These are phyloP conservation scores for Trypanosoma boissoni DNA, from an alignment of 208 protist genomes.

Conservation along the genomic window DNA sequence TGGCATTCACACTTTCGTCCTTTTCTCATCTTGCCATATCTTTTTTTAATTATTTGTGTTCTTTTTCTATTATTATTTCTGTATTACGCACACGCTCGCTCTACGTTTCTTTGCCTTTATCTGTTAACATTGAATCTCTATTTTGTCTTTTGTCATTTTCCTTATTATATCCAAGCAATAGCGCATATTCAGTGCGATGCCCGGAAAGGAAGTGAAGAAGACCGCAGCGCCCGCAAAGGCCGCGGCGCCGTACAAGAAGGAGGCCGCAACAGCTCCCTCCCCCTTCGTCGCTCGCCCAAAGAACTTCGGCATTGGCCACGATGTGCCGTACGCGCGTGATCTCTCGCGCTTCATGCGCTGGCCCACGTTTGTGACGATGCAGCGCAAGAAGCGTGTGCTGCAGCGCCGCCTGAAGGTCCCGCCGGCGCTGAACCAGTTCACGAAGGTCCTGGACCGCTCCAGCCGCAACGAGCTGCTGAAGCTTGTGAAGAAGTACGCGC, in stretches of 20 bases:
- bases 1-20: too few species aligned
- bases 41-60: neutral
- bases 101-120: slow-evolving; percentile 16
- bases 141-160: slow-evolving; percentile 3
- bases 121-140: slow-evolving; percentile 17
- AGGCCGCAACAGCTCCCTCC: slow-evolving; percentile 42
- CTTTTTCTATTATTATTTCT: slow-evolving; percentile 15
- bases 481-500: slow-evolving; percentile 98
- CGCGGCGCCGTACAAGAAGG: slow-evolving; percentile 71
- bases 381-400: slow-evolving; percentile 97
- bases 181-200: slow-evolving; percentile 30
- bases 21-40: too few species aligned
- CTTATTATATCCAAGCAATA: too few species aligned
- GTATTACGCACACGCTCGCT: slow-evolving; percentile 16
- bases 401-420: slow-evolving; percentile 97
- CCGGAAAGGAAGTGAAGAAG: slow-evolving; percentile 85
- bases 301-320: slow-evolving; percentile 92
- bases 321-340: slow-evolving; percentile 94
- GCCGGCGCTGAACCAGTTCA: slow-evolving; percentile 87
- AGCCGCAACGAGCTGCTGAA: slow-evolving; percentile 96
- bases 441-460: slow-evolving; percentile 91
- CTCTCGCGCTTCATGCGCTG: slow-evolving; percentile 98
- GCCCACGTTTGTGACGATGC: slow-evolving; percentile 98
- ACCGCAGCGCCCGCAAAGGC: slow-evolving; percentile 38
- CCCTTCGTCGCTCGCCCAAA: slow-evolving; percentile 79